Base-by-base conservation (phyloP, 2,329 filamentous ascomycete species). In the Penicillium sp. region DNA sequence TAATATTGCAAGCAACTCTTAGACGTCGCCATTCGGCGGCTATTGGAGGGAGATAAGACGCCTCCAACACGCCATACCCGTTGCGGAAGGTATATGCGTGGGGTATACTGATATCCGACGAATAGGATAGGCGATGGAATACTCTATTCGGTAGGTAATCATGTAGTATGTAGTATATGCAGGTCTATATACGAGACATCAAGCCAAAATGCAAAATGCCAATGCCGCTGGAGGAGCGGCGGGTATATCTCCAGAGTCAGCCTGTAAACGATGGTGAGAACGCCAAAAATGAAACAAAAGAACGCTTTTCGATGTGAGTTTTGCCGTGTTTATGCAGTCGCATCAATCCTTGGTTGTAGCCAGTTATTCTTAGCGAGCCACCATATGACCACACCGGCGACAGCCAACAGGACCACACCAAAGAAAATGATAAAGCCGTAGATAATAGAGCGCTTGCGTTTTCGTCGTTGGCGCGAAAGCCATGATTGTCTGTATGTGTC, bases 381-480 rank as follows among this genome's bases (percentile, higher is more conserved):
- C 51, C 79, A 64, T 0, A 75, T 64, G 1, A 74, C 68, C 10
- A 78, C 72, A 2, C 75, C 64, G 0, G 67, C 75, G 0, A 70
- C 72, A 0, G 78, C 65, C 9, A 80, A 45, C 8, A 67, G 43
- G 10, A 62, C 53, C 39, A 72, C 59, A 3, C 46, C 41, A 8
- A 65, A 54, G 39, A 63, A 61, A 5, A 69, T 63, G 2, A 68
- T 13, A 14, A 70, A 68, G 2, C 71, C 65, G n/a, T 74, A 56
- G 43, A 81, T 70, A 43, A 72, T 72, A 18, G 73, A 73, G 9
- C 75, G 71, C 39, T 72, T 73, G 46, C 69, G 69, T 58, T 82
- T 82, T 41, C 64, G 64, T 13, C 70, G 67, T 65, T 82, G 73
- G 6, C 68, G 68, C 30, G 70, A 71, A 28, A 83, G 77, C 80